Evolutionary conservation across 2,329 filamentous ascomycete species (phyloP), one percentile per base, ranked within the genome.

Genomic region (Neobulgaria alba): DNA sequence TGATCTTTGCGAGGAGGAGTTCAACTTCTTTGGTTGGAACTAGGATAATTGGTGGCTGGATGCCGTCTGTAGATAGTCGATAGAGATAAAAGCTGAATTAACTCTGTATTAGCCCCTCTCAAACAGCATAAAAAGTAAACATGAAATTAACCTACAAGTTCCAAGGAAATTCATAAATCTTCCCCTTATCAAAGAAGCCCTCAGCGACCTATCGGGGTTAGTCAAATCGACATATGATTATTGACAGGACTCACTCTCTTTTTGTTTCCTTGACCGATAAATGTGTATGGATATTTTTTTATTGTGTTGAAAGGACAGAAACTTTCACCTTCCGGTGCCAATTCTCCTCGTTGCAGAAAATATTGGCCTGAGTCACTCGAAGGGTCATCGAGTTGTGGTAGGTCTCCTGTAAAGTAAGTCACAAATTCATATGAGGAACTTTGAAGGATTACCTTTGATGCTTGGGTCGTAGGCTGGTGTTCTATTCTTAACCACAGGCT

Each of bases 71-170:
- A 12, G 56, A 48, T 0, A 75, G 72, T 35, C 74, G 66, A 56
- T 78, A 69, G 26, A 87, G 56, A 58, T 84, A 88, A 61, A 81
- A 87, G 40, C 82, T 85, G 35, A 5, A 12, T n/a, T n/a, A n/a
- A n/a, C n/a, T n/a, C n/a, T n/a, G n/a, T n/a, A n/a, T n/a, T n/a
- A n/a, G n/a, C n/a, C n/a, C n/a, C n/a, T n/a, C n/a, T n/a, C n/a
- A n/a, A n/a, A n/a, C n/a, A n/a, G n/a, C n/a, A n/a, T n/a, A n/a
- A n/a, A n/a, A n/a, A n/a, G n/a, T n/a, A n/a, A n/a, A n/a, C n/a
- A n/a, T n/a, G n/a, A 15, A 5, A 4, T 23, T 16, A 37, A 42
- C 80, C 70, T 68, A 92, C 85, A 94, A 65, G 47, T 90, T 79
- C 88, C 88, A 95, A 9, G 66, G 56, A 43, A 76, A 71, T 2